These are phyloP conservation scores for Ceriops decandra DNA, from an alignment of 345 rosid genomes.

Conservation along the genomic window DNA sequence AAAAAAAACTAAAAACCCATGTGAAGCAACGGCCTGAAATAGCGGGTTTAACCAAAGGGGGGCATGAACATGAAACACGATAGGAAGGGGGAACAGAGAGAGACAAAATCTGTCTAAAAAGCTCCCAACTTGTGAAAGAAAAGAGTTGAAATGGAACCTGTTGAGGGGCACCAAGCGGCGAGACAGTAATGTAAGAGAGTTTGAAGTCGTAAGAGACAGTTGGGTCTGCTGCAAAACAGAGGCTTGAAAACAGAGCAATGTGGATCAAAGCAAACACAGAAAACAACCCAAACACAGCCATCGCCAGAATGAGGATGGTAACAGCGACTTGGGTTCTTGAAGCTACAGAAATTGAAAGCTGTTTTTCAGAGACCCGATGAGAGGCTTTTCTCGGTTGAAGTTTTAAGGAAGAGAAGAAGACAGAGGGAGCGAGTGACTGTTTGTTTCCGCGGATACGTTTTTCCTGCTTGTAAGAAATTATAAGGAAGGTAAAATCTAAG, in stretches of 20 bases:
- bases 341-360: neutral
- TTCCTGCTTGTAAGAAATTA: too few relatives aligned
- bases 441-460: neutral
- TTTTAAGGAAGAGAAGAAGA: neutral
- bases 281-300: constrained; percentile 10
- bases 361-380: neutral
- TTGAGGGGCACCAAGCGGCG: constrained; percentile 88
- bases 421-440: neutral
- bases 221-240: constrained; percentile 63
- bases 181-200: constrained; percentile 61
- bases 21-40: too few relatives aligned
- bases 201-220: constrained; percentile 45
- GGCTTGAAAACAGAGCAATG: constrained; percentile 40
- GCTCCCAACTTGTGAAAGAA: neutral
- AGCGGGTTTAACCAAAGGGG: too few relatives aligned
- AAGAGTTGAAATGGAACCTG: constrained; percentile 38
- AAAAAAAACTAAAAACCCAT: too few relatives aligned
- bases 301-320: neutral
- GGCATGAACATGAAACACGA: too few relatives aligned
- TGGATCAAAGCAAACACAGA: constrained; percentile 25
- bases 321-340: neutral
- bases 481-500: too few relatives aligned
- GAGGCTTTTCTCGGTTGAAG: too few relatives aligned
- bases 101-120: neutral
- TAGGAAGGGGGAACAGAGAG: neutral